phyloP scores from a whole-genome alignment of 208 protist species.

The Trypanosoma grayi region DNA sequence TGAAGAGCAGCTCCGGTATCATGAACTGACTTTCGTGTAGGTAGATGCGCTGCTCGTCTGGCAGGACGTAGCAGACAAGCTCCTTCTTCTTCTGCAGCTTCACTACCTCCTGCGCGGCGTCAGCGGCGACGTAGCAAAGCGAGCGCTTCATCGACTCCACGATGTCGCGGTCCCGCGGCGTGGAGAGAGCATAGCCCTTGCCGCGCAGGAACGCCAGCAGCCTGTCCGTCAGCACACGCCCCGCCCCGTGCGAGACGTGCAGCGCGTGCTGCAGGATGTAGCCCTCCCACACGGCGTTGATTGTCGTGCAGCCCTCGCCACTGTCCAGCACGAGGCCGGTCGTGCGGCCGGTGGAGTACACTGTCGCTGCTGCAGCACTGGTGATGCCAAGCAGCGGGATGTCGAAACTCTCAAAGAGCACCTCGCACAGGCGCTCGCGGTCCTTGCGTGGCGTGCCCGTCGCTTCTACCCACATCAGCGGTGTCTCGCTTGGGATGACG shows the following conservation, averaged over 20 bases:
- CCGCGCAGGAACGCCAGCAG: constrained; percentile 50
- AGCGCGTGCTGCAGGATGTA: constrained; percentile 82
- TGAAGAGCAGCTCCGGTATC: constrained; percentile 88
- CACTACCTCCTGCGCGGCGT: constrained; percentile 34
- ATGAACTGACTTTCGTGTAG: constrained; percentile 75
- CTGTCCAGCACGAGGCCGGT: constrained; percentile 98
- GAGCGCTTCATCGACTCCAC: constrained; percentile 83
- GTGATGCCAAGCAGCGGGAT: constrained; percentile 92
- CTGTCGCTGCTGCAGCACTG: constrained; percentile 92
- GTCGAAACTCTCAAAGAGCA: constrained; percentile 98
- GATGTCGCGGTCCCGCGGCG: constrained; percentile 43
- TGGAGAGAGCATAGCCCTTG: constrained; percentile 92
- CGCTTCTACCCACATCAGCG: constrained; percentile 97
- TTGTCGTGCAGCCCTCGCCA: constrained; percentile 98
- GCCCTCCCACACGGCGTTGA: constrained; percentile 98
- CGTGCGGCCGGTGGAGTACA: constrained; percentile 97
- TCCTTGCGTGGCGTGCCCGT: constrained; percentile 93
- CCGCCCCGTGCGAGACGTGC: constrained; percentile 58
- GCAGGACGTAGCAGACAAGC: constrained; percentile 60
- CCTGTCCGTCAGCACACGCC: constrained; percentile 78
- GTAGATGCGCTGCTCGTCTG: constrained; percentile 87
- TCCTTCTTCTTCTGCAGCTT: constrained; percentile 16
- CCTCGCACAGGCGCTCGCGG: constrained; percentile 91
- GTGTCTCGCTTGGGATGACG: constrained; percentile 49
- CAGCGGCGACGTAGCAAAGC: constrained; percentile 63